Evolutionary conservation across 2,329 filamentous ascomycete species (phyloP).

Genomic region (Aspergillus flavus): DNA sequence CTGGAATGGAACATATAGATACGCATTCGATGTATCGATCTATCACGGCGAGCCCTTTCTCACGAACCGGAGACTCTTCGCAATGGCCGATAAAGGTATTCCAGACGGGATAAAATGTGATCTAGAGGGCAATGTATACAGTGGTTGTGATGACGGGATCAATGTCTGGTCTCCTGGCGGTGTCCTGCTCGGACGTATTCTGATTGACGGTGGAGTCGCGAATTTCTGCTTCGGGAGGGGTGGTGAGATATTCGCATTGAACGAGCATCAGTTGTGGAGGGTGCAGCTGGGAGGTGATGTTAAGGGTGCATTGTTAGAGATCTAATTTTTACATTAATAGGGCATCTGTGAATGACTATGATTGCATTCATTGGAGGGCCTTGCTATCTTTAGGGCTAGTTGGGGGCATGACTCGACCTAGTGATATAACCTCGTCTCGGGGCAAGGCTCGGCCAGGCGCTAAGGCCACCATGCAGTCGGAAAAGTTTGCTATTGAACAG

Average conservation of each 20-base stretch:
- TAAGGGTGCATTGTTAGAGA: neutral
- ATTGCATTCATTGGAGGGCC: too few relatives aligned
- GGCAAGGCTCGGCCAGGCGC: too few relatives aligned
- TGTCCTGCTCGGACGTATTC: conserved; percentile 58
- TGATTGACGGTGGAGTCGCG: conserved; percentile 48
- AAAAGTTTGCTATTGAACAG: neutral
- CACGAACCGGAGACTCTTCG: conserved; percentile 54
- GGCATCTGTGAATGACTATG: neutral
- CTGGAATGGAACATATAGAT: conserved; percentile 25
- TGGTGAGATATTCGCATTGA: conserved; percentile 43
- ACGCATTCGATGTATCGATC: conserved; percentile 52
- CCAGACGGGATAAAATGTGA: conserved; percentile 55
- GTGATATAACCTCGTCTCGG: too few relatives aligned
- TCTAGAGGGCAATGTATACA: conserved; percentile 57
- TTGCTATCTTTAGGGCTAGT: too few relatives aligned
- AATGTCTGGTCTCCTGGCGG: conserved; percentile 56
- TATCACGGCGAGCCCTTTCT: conserved; percentile 45
- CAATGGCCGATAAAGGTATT: conserved; percentile 50
- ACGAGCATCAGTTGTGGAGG: conserved; percentile 50
- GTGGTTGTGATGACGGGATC: conserved; percentile 56
- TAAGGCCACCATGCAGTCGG: neutral
- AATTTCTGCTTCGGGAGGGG: conserved; percentile 54
- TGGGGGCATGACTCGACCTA: too few relatives aligned
- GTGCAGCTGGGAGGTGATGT: conserved; percentile 33
- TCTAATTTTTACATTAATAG: neutral